These are phyloP conservation scores for Candida dajiaensis DNA, from an alignment of 805 yeast species.

Conservation along the genomic window DNA sequence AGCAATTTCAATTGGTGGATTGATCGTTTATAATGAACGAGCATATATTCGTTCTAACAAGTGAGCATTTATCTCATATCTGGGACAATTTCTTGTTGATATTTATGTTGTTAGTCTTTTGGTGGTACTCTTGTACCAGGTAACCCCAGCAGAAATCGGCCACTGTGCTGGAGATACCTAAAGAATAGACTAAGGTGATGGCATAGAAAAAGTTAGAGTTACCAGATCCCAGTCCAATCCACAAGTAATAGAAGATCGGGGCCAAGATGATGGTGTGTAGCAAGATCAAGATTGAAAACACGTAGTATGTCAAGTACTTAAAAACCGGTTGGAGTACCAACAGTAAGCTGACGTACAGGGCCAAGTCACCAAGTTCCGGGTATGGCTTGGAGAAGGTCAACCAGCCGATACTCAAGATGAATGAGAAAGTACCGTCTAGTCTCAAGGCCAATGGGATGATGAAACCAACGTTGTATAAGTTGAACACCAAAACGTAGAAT, in stretches of 20 bases:
- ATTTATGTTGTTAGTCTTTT: conserved; percentile 1
- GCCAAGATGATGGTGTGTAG: conserved; percentile 58
- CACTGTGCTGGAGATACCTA: conserved; percentile 60
- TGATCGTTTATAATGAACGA: neutral
- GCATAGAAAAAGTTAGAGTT: conserved; percentile 96
- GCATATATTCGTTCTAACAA: neutral
- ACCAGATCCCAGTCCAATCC: conserved; percentile 94
- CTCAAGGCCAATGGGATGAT: conserved; percentile 71
- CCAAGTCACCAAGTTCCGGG: conserved; percentile 79
- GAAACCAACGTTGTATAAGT: conserved; percentile 61
- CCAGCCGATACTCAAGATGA: conserved; percentile 42
- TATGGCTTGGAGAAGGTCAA: conserved; percentile 71
- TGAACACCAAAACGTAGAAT: conserved; percentile 80
- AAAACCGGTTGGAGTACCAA: conserved; percentile 41
- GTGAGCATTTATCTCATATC: neutral
- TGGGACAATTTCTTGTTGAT: conserved; percentile 6
- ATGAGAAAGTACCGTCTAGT: conserved; percentile 61
- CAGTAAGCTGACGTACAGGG: conserved; percentile 43
- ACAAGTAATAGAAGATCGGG: conserved; percentile 86
- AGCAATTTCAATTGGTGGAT: too few species aligned
- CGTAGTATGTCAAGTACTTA: conserved; percentile 39
- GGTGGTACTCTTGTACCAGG: conserved; percentile 15
- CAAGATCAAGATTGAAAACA: conserved; percentile 47
- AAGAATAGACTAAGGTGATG: conserved; percentile 73
- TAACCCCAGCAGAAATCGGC: conserved; percentile 78